Evolutionary conservation across 1,284 basidiomycete genomes (phyloP), one percentile per base, ranked within the genome.

Genomic region (Mycosarcoma mackinlayi): DNA sequence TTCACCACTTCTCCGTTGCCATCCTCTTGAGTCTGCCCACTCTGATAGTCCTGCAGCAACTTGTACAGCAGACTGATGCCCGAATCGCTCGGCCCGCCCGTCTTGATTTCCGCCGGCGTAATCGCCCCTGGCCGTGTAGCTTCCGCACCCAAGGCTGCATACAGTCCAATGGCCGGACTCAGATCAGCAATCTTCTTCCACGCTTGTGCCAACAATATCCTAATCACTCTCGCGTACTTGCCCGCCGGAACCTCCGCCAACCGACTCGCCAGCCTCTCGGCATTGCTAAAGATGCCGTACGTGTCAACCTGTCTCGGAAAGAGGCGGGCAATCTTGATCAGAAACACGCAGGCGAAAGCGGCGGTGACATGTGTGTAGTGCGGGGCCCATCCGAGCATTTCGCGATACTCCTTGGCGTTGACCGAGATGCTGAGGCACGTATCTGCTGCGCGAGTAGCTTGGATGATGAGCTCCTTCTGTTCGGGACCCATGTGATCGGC

Each of bases 401-500:
- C 91, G 89, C 76, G 86, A 76, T 92, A 92, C 44, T 90, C 89
- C 3, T 88, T 86, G 27, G 90, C 91, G 61, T 87, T 88, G 66
- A 93, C 85, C 82, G 93, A 91, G 60, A 91, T 90, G 31, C 88
- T 87, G 34, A 96, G 85, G 81, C 92, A 94, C 55, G 89, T 89
- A 48, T 90, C 88, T 2, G 93, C 93, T 0, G 92, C 91, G 75
- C 94, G 91, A 83, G 94, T 94, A 8, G 93, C 93, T 77, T 93
- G 91, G 85, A 95, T 93, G 7, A 93, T 93, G 39, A 96, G 87
- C 81, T 95, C 93, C 30, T 92, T 88, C 81, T 95, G 93, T 79
- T 94, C 93, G 60, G 91, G 92, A 1, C 91, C 88, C 90, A 95
- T 93, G 84, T 93, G 94, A 77, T 95, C 92, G 91, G 93, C 95